Evolutionary conservation across 768 basidiomycete genomes (phyloP).

Genomic region (Lentinula guzmanii): DNA sequence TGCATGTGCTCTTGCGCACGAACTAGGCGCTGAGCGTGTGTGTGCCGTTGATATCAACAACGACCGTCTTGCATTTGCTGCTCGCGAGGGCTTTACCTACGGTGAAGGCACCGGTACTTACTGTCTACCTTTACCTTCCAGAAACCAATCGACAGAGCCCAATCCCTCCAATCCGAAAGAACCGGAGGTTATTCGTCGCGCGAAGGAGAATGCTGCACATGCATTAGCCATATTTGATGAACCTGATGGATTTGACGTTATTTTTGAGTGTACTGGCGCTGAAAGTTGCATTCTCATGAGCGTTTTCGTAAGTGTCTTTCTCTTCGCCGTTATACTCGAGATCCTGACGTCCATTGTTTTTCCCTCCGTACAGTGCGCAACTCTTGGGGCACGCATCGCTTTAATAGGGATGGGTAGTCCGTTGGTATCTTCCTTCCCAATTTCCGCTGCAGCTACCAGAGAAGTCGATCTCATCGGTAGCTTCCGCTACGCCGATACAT

Average conservation of each 20-base stretch:
- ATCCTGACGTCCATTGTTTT: conserved; percentile 8
- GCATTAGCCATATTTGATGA: conserved; percentile 52
- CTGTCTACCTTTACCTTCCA: conserved; percentile 36
- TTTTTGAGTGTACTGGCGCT: conserved; percentile 95
- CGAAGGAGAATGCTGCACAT: conserved; percentile 49
- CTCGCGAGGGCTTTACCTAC: conserved; percentile 47
- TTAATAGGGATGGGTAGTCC: conserved; percentile 95
- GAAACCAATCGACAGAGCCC: conserved; percentile 17
- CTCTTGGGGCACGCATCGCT: conserved; percentile 84
- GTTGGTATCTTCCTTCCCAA: conserved; percentile 67
- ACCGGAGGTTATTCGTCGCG: conserved; percentile 52
- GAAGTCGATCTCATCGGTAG: conserved; percentile 93
- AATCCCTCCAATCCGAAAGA: conserved; percentile 36
- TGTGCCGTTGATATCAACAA: conserved; percentile 85
- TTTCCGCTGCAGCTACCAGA: conserved; percentile 74
- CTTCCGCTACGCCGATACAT: conserved; percentile 89
- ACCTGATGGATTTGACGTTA: conserved; percentile 82
- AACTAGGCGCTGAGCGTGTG: conserved; percentile 63
- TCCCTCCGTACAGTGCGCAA: conserved; percentile 52
- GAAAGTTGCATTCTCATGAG: conserved; percentile 90
- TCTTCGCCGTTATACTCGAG: background rate
- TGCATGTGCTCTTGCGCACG: conserved; percentile 73
- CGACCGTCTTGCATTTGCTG: conserved; percentile 74
- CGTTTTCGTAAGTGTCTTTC: conserved; percentile 60
- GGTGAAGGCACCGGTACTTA: conserved; percentile 60